Evolutionary conservation across 2,329 filamentous ascomycete genomes (phyloP).

Genomic region (Penicillium vulpinum): DNA sequence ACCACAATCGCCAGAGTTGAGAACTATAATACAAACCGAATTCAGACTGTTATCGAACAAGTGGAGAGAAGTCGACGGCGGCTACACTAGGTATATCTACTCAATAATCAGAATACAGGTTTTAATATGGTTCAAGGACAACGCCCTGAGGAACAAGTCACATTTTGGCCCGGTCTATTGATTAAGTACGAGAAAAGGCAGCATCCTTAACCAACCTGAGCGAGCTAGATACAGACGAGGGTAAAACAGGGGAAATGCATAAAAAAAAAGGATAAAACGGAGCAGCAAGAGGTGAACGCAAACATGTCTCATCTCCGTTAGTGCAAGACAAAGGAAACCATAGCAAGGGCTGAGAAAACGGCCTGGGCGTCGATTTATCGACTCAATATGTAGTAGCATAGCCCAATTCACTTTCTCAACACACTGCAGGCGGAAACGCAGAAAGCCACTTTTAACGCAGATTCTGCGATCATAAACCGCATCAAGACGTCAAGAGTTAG

Average conservation of each 20-base stretch:
- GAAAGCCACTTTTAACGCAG: constrained; percentile 45
- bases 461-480: constrained; percentile 41
- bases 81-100: neutral
- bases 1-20: too few species aligned
- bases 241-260: constrained; percentile 32
- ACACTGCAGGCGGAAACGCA: constrained; percentile 34
- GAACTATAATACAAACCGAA: neutral
- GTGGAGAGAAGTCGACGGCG: too few species aligned
- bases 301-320: constrained; percentile 42
- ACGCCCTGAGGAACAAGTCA: constrained; percentile 36
- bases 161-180: constrained; percentile 40
- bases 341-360: constrained; percentile 24
- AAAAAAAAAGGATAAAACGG: constrained; percentile 33
- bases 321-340: constrained; percentile 41
- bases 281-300: constrained; percentile 36
- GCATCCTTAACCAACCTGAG: constrained; percentile 41
- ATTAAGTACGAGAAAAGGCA: constrained; percentile 36
- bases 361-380: constrained; percentile 1
- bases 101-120: neutral
- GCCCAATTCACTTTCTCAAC: constrained; percentile 9
- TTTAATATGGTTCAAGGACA: constrained; percentile 10
- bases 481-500: constrained; percentile 36
- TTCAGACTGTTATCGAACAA: too few species aligned
- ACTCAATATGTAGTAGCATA: constrained; percentile 15
- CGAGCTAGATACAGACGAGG: constrained; percentile 39